These are phyloP conservation scores for Phaeosphaeriaceae sp. DNA, from an alignment of 2,329 filamentous ascomycete species.

Conservation along the genomic window DNA sequence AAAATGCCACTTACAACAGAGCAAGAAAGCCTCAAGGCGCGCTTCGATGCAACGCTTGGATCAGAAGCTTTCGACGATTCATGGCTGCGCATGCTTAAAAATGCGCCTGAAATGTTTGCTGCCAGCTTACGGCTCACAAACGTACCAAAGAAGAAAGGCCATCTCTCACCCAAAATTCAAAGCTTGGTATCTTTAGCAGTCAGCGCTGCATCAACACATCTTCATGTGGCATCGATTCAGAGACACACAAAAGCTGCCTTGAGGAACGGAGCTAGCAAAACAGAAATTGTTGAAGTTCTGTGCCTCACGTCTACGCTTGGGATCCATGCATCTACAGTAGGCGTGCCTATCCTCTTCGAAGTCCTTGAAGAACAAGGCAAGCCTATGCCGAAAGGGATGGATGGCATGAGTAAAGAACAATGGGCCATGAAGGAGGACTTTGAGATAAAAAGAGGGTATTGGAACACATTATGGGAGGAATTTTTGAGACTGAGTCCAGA, in stretches of 20 bases:
- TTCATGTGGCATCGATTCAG: conserved; percentile 53
- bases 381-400: conserved; percentile 31
- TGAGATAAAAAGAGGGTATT: conserved; percentile 55
- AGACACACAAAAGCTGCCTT: conserved; percentile 51
- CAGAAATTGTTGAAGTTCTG: conserved; percentile 56
- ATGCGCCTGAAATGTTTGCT: conserved; percentile 39
- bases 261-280: conserved; percentile 47
- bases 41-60: conserved; percentile 32
- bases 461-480: conserved; percentile 55
- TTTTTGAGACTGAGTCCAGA: conserved; percentile 54
- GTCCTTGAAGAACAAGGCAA: conserved; percentile 55
- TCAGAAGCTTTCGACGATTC: conserved; percentile 29
- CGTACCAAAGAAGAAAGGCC: conserved; percentile 38
- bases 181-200: conserved; percentile 54
- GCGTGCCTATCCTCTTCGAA: conserved; percentile 55
- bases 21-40: conserved; percentile 30
- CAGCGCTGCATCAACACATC: conserved; percentile 53
- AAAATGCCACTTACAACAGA: conserved; percentile 28
- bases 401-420: conserved; percentile 45
- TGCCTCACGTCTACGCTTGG: conserved; percentile 54
- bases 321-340: conserved; percentile 57
- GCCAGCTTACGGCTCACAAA: conserved; percentile 32
- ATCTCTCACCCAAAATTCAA: conserved; percentile 52
- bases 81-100: conserved; percentile 35
- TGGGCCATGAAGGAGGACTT: conserved; percentile 53